Evolutionary conservation across 2,329 filamentous ascomycete species (phyloP).

Genomic region (Zasmidium angulare): DNA sequence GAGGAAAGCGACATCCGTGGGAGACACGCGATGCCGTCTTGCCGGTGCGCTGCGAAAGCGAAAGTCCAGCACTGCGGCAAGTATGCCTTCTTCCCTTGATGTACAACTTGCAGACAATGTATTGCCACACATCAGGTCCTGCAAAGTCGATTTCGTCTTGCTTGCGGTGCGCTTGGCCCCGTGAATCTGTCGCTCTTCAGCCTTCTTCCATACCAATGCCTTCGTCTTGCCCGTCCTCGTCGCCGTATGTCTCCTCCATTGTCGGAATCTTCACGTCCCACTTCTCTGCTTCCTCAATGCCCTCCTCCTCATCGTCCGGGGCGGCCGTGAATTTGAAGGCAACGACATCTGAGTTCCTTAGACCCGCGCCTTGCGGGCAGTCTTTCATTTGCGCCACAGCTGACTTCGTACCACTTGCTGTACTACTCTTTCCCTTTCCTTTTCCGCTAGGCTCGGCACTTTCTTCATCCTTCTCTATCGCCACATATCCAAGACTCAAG

Average conservation of each 20-base stretch:
- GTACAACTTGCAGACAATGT: not conserved
- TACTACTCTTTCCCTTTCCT: conserved; percentile 40
- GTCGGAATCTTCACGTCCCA: conserved; percentile 37
- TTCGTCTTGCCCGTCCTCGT: conserved; percentile 25
- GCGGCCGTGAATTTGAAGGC: conserved; percentile 36
- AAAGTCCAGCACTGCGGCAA: not conserved
- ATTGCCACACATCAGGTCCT: not conserved
- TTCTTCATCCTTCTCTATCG: conserved; percentile 29
- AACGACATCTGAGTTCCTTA: conserved; percentile 35
- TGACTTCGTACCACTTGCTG: conserved; percentile 29
- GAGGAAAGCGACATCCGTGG: not conserved
- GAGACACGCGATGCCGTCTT: not conserved
- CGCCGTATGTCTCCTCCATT: conserved; percentile 34
- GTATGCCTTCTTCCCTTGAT: not conserved
- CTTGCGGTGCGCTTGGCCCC: conserved; percentile 3
- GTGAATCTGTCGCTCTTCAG: too few species aligned
- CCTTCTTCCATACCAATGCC: conserved; percentile 24
- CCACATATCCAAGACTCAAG: conserved; percentile 40
- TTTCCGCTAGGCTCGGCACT: conserved; percentile 34
- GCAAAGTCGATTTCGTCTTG: not conserved
- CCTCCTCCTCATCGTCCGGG: conserved; percentile 18
- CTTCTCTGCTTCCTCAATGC: conserved; percentile 18
- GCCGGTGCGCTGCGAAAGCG: not conserved
- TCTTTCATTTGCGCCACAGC: conserved; percentile 33
- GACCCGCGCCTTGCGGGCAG: conserved; percentile 38